Percentiles rank a stretch among this genome's conserved stretches.
Evolutionary conservation across 148 eudicot genomes (phyloP).

Genomic region (Rhododendron mucronatum): DNA sequence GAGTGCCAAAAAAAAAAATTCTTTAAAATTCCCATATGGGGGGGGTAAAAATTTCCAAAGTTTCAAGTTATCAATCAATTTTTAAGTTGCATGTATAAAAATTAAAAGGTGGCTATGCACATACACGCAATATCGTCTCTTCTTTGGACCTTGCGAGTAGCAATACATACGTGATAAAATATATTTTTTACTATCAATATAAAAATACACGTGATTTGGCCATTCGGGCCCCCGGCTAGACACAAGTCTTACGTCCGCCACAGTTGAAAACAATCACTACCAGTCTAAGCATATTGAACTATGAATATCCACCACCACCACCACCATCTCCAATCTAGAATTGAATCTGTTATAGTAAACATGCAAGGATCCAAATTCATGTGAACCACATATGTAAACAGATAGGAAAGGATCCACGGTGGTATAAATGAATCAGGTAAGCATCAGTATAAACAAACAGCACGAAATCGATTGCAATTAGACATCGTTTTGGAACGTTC

Average conservation of each 20-base stretch:
- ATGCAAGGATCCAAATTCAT: not conserved
- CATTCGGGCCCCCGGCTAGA: not conserved
- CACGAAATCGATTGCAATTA: not conserved
- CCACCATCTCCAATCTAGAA: not conserved
- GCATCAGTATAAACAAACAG: not conserved
- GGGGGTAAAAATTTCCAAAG: not conserved
- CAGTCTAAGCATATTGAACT: not conserved
- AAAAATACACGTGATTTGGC: not conserved
- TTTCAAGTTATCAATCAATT: not conserved
- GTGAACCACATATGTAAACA: not conserved
- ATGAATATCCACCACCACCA: not conserved
- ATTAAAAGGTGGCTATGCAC: too few species aligned
- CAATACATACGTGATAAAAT: not conserved
- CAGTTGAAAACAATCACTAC: not conserved
- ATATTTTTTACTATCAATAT: too few species aligned
- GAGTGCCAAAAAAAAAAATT: too few species aligned
- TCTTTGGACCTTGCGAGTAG: not conserved
- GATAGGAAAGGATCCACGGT: not conserved
- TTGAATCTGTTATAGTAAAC: not conserved
- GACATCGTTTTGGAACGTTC: constrained; percentile 9
- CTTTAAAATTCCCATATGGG: not conserved
- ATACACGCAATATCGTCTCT: not conserved
- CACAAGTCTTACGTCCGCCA: not conserved
- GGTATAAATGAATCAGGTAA: not conserved
- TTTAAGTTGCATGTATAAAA: not conserved